phyloP scores from a whole-genome alignment of 2,329 filamentous ascomycete genomes.

The Penicillium thymicola region DNA sequence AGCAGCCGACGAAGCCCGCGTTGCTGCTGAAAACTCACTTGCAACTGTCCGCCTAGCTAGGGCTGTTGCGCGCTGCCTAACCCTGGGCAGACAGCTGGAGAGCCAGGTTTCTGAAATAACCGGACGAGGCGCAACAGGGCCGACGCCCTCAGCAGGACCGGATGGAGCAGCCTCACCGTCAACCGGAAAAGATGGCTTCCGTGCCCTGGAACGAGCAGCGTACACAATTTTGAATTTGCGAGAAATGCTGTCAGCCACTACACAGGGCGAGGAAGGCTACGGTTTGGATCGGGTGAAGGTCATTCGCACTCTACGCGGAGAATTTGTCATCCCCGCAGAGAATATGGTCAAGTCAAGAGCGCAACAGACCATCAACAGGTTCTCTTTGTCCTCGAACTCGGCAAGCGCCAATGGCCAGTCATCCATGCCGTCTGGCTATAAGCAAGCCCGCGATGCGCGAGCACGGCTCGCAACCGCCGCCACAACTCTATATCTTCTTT shows the following conservation, averaged over 20 bases:
- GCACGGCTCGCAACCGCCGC: conserved; percentile 70
- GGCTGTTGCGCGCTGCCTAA: conserved; percentile 72
- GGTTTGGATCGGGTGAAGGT: conserved; percentile 72
- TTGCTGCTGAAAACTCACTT: conserved; percentile 74
- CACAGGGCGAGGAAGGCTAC: conserved; percentile 69
- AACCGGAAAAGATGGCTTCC: conserved; percentile 64
- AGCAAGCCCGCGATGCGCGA: conserved; percentile 70
- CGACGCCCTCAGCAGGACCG: conserved; percentile 28
- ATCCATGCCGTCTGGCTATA: conserved; percentile 49
- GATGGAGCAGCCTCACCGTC: conserved; percentile 27
- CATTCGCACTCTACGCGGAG: conserved; percentile 66
- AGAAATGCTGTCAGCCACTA: conserved; percentile 66
- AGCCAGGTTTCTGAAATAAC: conserved; percentile 73
- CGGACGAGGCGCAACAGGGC: conserved; percentile 34
- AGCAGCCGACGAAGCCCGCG: conserved; percentile 75
- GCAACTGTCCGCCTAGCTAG: conserved; percentile 74
- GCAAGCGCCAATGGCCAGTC: conserved; percentile 23
- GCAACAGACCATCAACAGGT: conserved; percentile 78
- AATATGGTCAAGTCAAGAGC: conserved; percentile 68
- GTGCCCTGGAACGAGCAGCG: conserved; percentile 75
- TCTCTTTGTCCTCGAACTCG: conserved; percentile 64
- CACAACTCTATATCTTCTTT: conserved; percentile 75
- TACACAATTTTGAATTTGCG: conserved; percentile 74
- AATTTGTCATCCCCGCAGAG: conserved; percentile 69
- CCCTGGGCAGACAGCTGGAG: conserved; percentile 81